phyloP scores from a whole-genome alignment of 345 rosid species.

The Salix viminalis region DNA sequence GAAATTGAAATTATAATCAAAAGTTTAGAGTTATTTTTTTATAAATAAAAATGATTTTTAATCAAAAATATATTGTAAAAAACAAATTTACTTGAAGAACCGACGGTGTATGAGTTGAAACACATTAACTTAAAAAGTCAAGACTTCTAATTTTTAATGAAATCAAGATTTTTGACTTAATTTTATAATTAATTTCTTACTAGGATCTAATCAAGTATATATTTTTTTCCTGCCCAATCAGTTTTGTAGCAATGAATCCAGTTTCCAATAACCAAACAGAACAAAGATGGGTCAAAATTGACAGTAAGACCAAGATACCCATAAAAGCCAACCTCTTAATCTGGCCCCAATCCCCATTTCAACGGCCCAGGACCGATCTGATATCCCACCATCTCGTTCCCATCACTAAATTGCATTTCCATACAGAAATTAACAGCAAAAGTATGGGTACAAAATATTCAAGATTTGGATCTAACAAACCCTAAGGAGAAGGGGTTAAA shows the following conservation, averaged over 20 bases:
- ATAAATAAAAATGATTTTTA: no score
- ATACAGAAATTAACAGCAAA: not conserved
- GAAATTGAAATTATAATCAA: no score
- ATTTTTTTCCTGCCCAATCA: not conserved
- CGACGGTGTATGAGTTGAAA: no score
- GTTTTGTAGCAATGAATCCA: not conserved
- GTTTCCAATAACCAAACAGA: slow-evolving; percentile 2
- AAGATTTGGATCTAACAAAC: not conserved
- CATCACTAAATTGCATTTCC: not conserved
- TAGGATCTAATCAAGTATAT: not conserved
- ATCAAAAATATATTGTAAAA: no score
- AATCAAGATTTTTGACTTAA: no score
- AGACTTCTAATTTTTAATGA: no score
- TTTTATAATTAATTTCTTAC: no score
- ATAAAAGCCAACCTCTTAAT: slow-evolving; percentile 30
- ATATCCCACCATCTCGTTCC: not conserved
- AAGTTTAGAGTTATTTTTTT: no score
- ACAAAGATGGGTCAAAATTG: slow-evolving; percentile 2
- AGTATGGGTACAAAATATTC: slow-evolving; percentile 4
- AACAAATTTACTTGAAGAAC: no score
- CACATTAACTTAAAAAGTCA: no score
- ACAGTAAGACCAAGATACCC: slow-evolving; percentile 13
- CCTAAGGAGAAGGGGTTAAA: slow-evolving; percentile 26
- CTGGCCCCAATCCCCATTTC: slow-evolving; percentile 19
- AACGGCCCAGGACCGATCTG: not conserved